Evolutionary conservation across 177 flowering plant genomes (phyloP).

Genomic region (Tripterygium wilfordii): DNA sequence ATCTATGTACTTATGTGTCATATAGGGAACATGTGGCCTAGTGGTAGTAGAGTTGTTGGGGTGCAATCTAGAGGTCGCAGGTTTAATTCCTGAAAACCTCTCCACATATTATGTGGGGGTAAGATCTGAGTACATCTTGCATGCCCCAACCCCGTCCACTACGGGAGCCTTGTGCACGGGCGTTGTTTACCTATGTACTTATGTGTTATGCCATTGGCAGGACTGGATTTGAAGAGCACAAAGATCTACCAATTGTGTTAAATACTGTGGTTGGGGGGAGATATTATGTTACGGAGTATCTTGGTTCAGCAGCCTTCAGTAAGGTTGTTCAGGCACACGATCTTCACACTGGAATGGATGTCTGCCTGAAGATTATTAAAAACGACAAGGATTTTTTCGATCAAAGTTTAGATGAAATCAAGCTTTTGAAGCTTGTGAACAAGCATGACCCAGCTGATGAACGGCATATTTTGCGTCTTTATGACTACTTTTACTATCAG

Average conservation of each 20-base stretch:
- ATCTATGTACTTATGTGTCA: conserved; percentile 18
- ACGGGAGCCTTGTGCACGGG: too few species aligned
- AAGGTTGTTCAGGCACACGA: conserved; percentile 94
- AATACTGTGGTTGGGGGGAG: conserved; percentile 72
- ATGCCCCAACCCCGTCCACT: too few species aligned
- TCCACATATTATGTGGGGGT: too few species aligned
- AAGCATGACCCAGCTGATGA: conserved; percentile 86
- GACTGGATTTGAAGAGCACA: conserved; percentile 96
- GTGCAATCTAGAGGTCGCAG: too few species aligned
- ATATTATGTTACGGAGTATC: conserved; percentile 77
- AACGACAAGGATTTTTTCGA: conserved; percentile 95
- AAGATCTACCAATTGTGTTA: conserved; percentile 73
- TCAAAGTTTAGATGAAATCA: conserved; percentile 95
- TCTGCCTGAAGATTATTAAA: conserved; percentile 92
- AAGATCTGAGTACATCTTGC: too few species aligned
- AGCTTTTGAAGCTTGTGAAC: conserved; percentile 88
- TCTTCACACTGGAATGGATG: conserved; percentile 72
- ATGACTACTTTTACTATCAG: conserved; percentile 94
- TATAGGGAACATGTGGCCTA: too few species aligned
- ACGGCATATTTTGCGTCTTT: conserved; percentile 81
- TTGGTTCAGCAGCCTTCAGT: conserved; percentile 98
- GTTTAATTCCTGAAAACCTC: too few species aligned
- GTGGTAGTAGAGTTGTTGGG: too few species aligned
- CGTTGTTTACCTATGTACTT: too few species aligned
- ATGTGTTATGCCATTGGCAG: conserved; percentile 40